Percentiles rank a stretch among this genome's conserved stretches.
Evolutionary conservation across 2,329 filamentous ascomycete genomes (phyloP).

Genomic region (Paracoccidioides brasiliensis): DNA sequence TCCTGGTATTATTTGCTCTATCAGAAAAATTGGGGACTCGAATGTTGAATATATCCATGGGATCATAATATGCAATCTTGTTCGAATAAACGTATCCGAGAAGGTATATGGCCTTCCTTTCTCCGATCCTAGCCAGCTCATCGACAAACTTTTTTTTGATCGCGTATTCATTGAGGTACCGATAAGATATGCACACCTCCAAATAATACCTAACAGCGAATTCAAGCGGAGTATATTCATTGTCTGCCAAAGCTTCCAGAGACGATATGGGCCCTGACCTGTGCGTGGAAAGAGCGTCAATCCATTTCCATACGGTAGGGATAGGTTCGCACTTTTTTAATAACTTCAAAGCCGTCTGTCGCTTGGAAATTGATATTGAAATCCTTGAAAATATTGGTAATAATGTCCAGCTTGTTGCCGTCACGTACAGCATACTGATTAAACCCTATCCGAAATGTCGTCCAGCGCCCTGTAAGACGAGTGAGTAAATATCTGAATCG

Average conservation of each 20-base stretch:
- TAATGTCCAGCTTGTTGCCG: conserved; percentile 26
- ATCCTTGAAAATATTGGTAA: conserved; percentile 49
- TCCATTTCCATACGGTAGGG: conserved; percentile 26
- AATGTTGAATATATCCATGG: conserved; percentile 57
- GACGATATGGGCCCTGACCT: conserved; percentile 20
- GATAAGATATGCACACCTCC: conserved; percentile 80
- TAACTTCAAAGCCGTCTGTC: conserved; percentile 29
- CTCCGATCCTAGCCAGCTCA: conserved; percentile 41
- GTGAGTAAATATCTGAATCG: not conserved
- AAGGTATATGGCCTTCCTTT: conserved; percentile 46
- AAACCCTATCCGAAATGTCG: conserved; percentile 43
- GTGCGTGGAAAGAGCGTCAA: conserved; percentile 22
- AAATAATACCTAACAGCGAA: conserved; percentile 79
- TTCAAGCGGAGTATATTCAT: conserved; percentile 36
- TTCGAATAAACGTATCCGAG: conserved; percentile 62
- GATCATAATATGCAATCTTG: conserved; percentile 50
- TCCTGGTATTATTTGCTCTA: conserved; percentile 37
- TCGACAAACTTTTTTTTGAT: conserved; percentile 55
- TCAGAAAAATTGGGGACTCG: conserved; percentile 19
- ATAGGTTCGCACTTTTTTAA: conserved; percentile 6
- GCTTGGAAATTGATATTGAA: conserved; percentile 53
- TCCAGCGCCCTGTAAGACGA: conserved; percentile 43
- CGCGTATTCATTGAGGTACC: conserved; percentile 61
- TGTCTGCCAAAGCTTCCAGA: conserved; percentile 22
- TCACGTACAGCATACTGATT: conserved; percentile 16